These are phyloP conservation scores for Termitomyces sp. DNA, from an alignment of 768 basidiomycete genomes.

Conservation along the genomic window DNA sequence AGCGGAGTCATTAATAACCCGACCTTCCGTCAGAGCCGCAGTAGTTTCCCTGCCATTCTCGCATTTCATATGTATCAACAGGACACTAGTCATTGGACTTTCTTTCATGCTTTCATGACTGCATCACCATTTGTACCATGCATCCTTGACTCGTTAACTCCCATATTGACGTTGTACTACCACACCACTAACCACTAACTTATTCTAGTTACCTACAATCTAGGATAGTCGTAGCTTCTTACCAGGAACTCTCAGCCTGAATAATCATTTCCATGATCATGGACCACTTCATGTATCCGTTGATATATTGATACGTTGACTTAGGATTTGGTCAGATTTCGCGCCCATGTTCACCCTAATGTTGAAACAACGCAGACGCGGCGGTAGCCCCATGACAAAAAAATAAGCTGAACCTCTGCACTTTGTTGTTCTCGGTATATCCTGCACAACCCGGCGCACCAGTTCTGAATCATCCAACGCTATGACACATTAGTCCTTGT, in stretches of 20 bases:
- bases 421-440: too few species aligned
- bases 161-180: not conserved
- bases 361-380: too few species aligned
- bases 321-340: not conserved
- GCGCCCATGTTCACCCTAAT: too few species aligned
- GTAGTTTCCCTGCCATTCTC: not conserved
- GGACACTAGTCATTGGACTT: not conserved
- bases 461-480: not conserved
- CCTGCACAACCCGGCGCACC: too few species aligned
- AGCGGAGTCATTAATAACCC: slow-evolving; percentile 27
- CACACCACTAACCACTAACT: not conserved
- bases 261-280: too few species aligned
- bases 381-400: not conserved
- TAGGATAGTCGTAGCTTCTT: not conserved
- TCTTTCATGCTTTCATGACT: not conserved
- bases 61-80: not conserved
- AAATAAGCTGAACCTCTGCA: too few species aligned
- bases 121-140: not conserved
- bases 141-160: not conserved
- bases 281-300: not conserved
- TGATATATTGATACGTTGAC: not conserved
- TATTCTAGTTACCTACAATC: not conserved
- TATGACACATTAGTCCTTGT: too few species aligned
- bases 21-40: not conserved
- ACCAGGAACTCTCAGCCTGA: too few species aligned